A percentile compares a stretch with the other conserved stretches of the same genome.
phyloP scores from a whole-genome alignment of 176 grass and related monocot genomes.

The Bolboschoenus planiculmis region DNA sequence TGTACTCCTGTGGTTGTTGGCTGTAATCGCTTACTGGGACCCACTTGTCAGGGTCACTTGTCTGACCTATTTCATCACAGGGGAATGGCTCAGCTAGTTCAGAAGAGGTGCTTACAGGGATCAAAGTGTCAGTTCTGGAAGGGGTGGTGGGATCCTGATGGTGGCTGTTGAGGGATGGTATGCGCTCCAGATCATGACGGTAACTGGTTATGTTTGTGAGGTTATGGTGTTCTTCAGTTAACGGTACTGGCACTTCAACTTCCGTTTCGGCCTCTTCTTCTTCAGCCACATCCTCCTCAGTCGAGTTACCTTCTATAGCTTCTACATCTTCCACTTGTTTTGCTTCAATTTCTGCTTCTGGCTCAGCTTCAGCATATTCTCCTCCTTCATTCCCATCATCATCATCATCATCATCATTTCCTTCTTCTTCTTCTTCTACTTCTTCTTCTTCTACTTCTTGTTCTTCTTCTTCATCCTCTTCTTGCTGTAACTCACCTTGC shows the following conservation, averaged over 20 bases:
- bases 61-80: background rate
- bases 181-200: constrained; percentile 23
- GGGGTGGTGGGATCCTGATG: constrained; percentile 4
- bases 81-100: background rate
- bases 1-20: constrained; percentile 18
- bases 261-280: background rate
- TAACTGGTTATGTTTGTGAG: background rate
- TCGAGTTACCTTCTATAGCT: background rate
- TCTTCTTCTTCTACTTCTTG: background rate
- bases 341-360: background rate
- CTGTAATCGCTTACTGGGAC: constrained; percentile 22
- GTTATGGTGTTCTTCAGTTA: constrained; percentile 6
- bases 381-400: background rate
- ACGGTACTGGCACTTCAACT: background rate
- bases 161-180: constrained; percentile 34
- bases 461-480: background rate
- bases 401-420: background rate
- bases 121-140: background rate
- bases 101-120: background rate
- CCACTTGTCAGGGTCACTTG: constrained; percentile 27
- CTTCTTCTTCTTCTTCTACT: background rate
- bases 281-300: background rate
- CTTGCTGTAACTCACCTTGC: background rate
- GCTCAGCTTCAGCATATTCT: background rate
- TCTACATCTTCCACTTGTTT: constrained; percentile 8